Percentiles rank a stretch among this genome's conserved stretches.
These are phyloP conservation scores for Melanogaster broomeanus DNA, from an alignment of 768 basidiomycete genomes.

Conservation along the genomic window DNA sequence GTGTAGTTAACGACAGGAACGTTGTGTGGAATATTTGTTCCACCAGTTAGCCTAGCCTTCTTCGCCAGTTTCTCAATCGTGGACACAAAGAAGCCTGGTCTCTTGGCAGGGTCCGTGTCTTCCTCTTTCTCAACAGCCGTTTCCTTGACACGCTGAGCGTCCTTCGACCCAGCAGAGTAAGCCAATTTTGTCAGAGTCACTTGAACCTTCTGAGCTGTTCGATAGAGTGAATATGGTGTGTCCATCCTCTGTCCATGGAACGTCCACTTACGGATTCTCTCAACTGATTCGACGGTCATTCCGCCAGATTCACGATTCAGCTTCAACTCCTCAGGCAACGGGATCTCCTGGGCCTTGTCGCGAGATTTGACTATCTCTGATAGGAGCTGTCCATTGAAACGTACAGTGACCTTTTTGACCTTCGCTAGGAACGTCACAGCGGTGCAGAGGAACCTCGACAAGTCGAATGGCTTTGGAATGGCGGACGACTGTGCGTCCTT, in stretches of 20 bases:
- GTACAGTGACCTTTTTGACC: conserved; percentile 21
- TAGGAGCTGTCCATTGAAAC: conserved; percentile 3
- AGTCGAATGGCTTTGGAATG: conserved; percentile 45
- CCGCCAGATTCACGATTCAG: conserved; percentile 49
- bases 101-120: conserved; percentile 3
- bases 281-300: conserved; percentile 52
- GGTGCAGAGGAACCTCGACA: conserved; percentile 48
- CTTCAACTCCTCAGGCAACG: not conserved
- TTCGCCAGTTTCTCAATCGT: not conserved
- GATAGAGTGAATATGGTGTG: not conserved
- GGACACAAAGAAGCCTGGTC: conserved; percentile 4
- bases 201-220: conserved; percentile 66
- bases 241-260: not conserved
- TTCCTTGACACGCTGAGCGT: conserved; percentile 37
- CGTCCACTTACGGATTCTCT: conserved; percentile 1
- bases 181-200: conserved; percentile 78
- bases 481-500: conserved; percentile 40
- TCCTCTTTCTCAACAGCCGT: conserved; percentile 2
- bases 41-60: no score
- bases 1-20: conserved; percentile 1
- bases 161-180: conserved; percentile 63
- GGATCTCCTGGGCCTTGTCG: not conserved
- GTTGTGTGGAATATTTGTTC: not conserved
- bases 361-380: conserved; percentile 3
- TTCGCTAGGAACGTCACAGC: conserved; percentile 50